Evolutionary conservation across 495 filamentous ascomycete genomes (phyloP).

Genomic region (Penicillium paxilli): DNA sequence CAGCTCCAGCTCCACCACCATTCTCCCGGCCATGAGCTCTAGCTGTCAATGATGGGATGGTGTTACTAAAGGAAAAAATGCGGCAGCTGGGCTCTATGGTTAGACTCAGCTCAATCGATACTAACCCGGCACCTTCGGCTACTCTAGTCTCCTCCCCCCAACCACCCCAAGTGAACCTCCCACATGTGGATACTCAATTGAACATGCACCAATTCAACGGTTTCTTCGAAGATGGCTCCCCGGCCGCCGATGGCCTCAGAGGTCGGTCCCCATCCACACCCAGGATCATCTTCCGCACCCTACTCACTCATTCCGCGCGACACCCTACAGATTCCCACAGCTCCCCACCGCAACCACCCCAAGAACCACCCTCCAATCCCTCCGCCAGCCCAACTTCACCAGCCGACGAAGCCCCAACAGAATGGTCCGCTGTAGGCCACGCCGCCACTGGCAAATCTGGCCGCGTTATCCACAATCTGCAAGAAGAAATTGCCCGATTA

Average conservation of each 20-base stretch:
- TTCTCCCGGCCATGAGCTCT: neutral
- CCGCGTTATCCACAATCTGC: slow-evolving; percentile 86
- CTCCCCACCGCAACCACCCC: slow-evolving; percentile 12
- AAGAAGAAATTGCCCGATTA: slow-evolving; percentile 83
- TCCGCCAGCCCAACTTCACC: slow-evolving; percentile 26
- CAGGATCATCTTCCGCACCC: neutral
- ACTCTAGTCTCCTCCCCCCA: slow-evolving; percentile 14
- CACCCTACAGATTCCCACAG: slow-evolving; percentile 22
- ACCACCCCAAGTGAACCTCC: slow-evolving; percentile 42
- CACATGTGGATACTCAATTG: slow-evolving; percentile 44
- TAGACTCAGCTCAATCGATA: neutral
- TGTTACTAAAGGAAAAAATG: neutral
- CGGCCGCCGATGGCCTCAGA: slow-evolving; percentile 10
- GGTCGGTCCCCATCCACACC: slow-evolving; percentile 15
- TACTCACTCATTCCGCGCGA: neutral
- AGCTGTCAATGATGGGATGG: neutral
- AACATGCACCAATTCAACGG: slow-evolving; percentile 48
- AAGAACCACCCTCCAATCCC: slow-evolving; percentile 5
- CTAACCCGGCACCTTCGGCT: neutral
- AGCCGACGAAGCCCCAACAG: slow-evolving; percentile 37
- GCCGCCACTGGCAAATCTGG: slow-evolving; percentile 84
- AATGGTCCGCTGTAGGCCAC: slow-evolving; percentile 79
- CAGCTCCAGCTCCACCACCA: neutral
- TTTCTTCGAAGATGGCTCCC: slow-evolving; percentile 31
- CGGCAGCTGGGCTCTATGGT: neutral